Evolutionary conservation across 305 asterid species (phyloP), one percentile per base, ranked within the genome.

Genomic region (Plantago rigida): DNA sequence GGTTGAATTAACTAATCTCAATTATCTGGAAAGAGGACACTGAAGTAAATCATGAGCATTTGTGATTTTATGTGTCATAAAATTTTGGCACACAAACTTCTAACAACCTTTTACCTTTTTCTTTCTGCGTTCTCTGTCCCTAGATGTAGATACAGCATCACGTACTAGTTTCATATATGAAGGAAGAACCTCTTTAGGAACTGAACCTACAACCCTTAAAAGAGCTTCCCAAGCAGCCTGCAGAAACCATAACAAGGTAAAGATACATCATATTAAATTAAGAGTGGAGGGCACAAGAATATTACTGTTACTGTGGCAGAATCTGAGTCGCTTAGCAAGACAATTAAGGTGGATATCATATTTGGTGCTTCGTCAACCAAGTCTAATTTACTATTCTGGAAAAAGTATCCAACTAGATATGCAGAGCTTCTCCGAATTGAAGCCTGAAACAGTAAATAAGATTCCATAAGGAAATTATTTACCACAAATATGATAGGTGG

Each of bases 191-290:
- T 92, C 99, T 75, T 88, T 92, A 49, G 96, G 96, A 73, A 86
- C 82, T 46, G 96, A 84, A 64, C 80, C 73, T 51, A 82, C 78
- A 70, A 92, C 99, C 76, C 87, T 88, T 54, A 91, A 79, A 73
- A 92, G 73, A 10, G 96, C 96, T 84, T 92, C 95, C 99, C 99
- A 92, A 51, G 96, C 84, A 73, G 67, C 91, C 96, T 92, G 84
- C 50, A 66, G 69, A 63, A 64, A 64, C 24, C 36, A 65, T 62
- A 47, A 61, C 44, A 65, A 67, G 53, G 66, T 51, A 57, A 62
- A 19, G 56, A 65, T 19, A 72, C 59, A 31, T 47, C 42, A 63
- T 36, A 47, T 62, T 46, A 66, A 55, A 59, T 36, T 24, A 36
- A 60, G 48, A 64, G 63, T 63, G 66, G 22, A 51, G 29, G 41